These are phyloP conservation scores for Marchantia polymorpha DNA, from an alignment of 225 moss, liverwort and hornwort genomes.

Conservation along the genomic window DNA sequence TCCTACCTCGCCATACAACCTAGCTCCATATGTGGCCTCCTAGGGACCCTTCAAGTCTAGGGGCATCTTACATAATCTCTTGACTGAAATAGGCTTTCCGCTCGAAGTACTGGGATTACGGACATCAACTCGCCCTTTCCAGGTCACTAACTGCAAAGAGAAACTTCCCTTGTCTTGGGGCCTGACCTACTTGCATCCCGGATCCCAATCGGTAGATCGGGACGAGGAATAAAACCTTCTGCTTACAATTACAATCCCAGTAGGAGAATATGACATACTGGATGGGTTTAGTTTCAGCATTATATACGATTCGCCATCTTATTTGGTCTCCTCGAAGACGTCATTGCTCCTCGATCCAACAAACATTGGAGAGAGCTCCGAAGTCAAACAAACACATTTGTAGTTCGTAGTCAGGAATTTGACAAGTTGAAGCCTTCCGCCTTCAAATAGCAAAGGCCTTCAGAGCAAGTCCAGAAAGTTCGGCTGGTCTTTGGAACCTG, in stretches of 20 bases:
- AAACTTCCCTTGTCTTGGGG: neutral
- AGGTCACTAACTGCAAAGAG: neutral
- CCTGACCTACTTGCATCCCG: neutral
- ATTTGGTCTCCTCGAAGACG: neutral
- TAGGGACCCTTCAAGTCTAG: neutral
- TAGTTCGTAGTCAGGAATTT: neutral
- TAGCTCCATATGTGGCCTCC: neutral
- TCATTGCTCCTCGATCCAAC: neutral
- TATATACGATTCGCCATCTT: neutral
- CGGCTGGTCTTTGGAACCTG: constrained; percentile 56
- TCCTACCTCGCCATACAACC: neutral
- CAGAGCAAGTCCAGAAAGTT: constrained; percentile 61
- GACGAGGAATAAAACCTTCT: neutral
- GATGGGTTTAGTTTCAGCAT: neutral
- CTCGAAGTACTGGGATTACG: neutral
- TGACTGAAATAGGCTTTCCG: neutral
- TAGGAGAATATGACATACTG: neutral
- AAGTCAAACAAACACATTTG: neutral
- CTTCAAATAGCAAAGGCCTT: neutral
- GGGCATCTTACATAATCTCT: neutral
- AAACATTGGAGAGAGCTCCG: neutral
- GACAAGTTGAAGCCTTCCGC: neutral
- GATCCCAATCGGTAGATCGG: neutral
- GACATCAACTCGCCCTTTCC: neutral
- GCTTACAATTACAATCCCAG: constrained; percentile 16